A percentile compares a stretch with the other conserved stretches of the same genome.
Evolutionary conservation across 2,329 filamentous ascomycete species (phyloP).

Genomic region (Talaromyces sp.): DNA sequence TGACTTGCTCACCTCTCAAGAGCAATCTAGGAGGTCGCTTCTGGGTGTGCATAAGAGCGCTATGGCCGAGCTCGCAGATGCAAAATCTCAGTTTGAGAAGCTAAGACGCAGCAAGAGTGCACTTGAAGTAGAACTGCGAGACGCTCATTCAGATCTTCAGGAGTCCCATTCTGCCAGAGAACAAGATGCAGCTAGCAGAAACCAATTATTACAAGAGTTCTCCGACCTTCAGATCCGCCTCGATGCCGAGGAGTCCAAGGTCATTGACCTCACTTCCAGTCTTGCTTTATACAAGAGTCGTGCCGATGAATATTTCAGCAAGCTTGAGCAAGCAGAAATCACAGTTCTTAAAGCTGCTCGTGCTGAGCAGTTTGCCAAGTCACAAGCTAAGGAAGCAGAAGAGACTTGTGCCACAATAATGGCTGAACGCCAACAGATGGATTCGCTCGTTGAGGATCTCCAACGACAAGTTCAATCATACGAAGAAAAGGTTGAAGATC

Average conservation of each 20-base stretch:
- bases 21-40: slow-evolving; percentile 76
- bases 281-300: slow-evolving; percentile 85
- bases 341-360: slow-evolving; percentile 85
- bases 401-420: slow-evolving; percentile 86
- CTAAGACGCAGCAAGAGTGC: slow-evolving; percentile 74
- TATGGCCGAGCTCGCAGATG: slow-evolving; percentile 76
- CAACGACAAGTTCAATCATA: slow-evolving; percentile 84
- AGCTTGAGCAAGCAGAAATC: slow-evolving; percentile 94
- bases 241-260: slow-evolving; percentile 79
- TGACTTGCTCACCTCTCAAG: slow-evolving; percentile 86
- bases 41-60: slow-evolving; percentile 81
- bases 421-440: slow-evolving; percentile 87
- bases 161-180: slow-evolving; percentile 75
- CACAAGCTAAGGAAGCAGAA: slow-evolving; percentile 84
- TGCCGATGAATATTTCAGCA: slow-evolving; percentile 94
- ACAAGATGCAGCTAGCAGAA: slow-evolving; percentile 81
- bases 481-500: slow-evolving; percentile 85
- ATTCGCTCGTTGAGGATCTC: slow-evolving; percentile 78
- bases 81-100: slow-evolving; percentile 81
- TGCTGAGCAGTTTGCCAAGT: slow-evolving; percentile 89
- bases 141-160: slow-evolving; percentile 74
- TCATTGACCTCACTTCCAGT: slow-evolving; percentile 77
- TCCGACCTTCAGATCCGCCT: slow-evolving; percentile 89
- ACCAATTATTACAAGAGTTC: slow-evolving; percentile 85
- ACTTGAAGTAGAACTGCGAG: slow-evolving; percentile 80